Base-by-base conservation (phyloP, 1,284 basidiomycete species). In the Takashimella tepidaria region DNA sequence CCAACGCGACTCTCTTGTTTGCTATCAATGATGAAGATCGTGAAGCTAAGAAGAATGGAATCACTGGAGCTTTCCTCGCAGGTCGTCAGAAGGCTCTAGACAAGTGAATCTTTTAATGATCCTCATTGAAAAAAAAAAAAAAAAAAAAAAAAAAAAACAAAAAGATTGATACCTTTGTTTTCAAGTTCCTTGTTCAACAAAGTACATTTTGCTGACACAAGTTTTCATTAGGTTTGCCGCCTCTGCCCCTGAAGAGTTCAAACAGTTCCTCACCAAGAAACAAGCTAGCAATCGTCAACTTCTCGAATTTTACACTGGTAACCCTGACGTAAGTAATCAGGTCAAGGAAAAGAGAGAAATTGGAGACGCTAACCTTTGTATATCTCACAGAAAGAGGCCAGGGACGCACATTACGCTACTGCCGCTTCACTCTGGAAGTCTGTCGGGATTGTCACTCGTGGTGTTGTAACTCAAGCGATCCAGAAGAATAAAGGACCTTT, bases 21-120 rank as follows among this genome's bases (percentile, higher is more conserved):
- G 79, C 83, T 60, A 65, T 80, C 63, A 41, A 80, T 60, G 80
- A 83, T 37, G 76, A 79, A 43, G 82, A 85, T 67, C 70, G 82
- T 45, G 64, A 76, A 44, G 78, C 76, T 20, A 81, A 82, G 60
- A 55, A 63, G 61, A 42, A 60, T 53, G 54, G 77, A 67, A 6
- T 79, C 74, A 63, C 74, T 67, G 49, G 73, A 61, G 43, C 58
- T 51, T 58, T 83, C 81, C 67, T 75, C 77, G 47, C 61, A 59
- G 61, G 79, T 45, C 79, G 83, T 79, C 64, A 74, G 78, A 79
- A 59, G 56, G 51, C 56, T 49, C 59, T 68, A 10, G 60, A 61
- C 56, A 55, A 60, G 62, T 64, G 46, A 56, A 60, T 61, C 4
- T 1, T 10, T 23, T n/a, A n/a, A n/a, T n/a, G n/a, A 26, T 41